Evolutionary conservation across 257 asterid genomes (phyloP).

Genomic region (Phtheirospermum japonicum): DNA sequence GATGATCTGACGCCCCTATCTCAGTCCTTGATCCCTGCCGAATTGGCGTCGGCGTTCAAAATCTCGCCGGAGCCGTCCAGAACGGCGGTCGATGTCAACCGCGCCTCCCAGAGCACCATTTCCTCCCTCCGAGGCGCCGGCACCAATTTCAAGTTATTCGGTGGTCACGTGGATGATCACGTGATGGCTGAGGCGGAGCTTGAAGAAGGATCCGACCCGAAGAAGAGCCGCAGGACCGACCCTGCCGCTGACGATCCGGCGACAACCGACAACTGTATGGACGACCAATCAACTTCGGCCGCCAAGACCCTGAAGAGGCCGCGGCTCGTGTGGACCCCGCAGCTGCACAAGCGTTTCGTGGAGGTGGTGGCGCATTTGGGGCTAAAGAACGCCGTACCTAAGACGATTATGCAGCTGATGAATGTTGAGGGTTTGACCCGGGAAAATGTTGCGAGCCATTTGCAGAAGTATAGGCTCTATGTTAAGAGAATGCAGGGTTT

Average conservation of each 20-base stretch:
- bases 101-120: conserved; percentile 68
- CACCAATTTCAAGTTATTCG: conserved; percentile 41
- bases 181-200: conserved; percentile 36
- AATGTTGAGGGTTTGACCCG: conserved; percentile 90
- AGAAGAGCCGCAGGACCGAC: conserved; percentile 51
- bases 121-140: conserved; percentile 46
- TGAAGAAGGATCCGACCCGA: conserved; percentile 59
- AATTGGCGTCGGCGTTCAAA: conserved; percentile 79
- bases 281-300: conserved; percentile 46
- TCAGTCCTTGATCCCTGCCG: conserved; percentile 67
- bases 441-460: conserved; percentile 90
- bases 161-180: conserved; percentile 33
- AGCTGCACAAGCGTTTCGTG: conserved; percentile 83
- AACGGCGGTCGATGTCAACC: conserved; percentile 61
- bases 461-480: conserved; percentile 83
- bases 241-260: conserved; percentile 34
- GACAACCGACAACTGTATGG: conserved; percentile 33
- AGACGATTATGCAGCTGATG: conserved; percentile 93
- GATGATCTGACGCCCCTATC: conserved; percentile 74
- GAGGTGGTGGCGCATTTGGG: conserved; percentile 89
- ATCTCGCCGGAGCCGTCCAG: conserved; percentile 64
- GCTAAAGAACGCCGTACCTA: conserved; percentile 79
- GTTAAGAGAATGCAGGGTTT: conserved; percentile 80
- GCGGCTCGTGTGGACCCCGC: conserved; percentile 95
- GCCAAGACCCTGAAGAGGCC: conserved; percentile 71